Base-by-base conservation (phyloP, 768 basidiomycete genomes). In the Macrolepiota dolichaula region DNA sequence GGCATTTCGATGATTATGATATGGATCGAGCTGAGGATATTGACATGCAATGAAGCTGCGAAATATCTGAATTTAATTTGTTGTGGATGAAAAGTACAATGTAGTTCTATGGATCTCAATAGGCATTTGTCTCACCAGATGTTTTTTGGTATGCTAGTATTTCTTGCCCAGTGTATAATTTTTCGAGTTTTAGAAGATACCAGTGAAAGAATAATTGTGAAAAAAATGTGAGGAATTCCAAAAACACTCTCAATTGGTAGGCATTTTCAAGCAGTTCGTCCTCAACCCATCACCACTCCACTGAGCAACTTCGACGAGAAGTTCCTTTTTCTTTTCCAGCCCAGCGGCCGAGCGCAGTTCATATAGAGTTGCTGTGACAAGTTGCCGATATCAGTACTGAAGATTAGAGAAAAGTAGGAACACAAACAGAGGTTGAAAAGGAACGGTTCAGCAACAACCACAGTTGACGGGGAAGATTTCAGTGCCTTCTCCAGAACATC, bases 281-380 rank as follows among this genome's bases (percentile, higher is more conserved):
- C 81, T 86, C 66, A 94, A 71, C 0, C 92, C 92, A 71, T 94
- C 92, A 7, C 92, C 92, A 62, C 89, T 90, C 91, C 91, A 93
- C 69, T 89, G 89, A 13, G 91, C 87, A 0, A 91, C 90, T 62
- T 92, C 86, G 13, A 91, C 65, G 29, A 94, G 76, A 35, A 94
- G 75, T 24, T 85, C 83, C 46, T 85, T 84, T 71, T 94, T 94
- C 72, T 89, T 92, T 62, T 90, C 87, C 57, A 84, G 79, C 2
- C 89, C 87, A 1, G 83, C 82, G 1, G 85, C 78, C 2, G 91
- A 90, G 27, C 86, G 86, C 51, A 94, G 81, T 68, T 94, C 92
- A 66, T 94, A 94, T 27, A 94, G 72, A 0, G 92, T 94, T 1
- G 92, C 92, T 92, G 62, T 52, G 42, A 32, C 47, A 22, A 27